A percentile compares a stretch with the other conserved stretches of the same genome.
Evolutionary conservation across 768 basidiomycete genomes (phyloP).

Genomic region (Phanerochaete sordida): DNA sequence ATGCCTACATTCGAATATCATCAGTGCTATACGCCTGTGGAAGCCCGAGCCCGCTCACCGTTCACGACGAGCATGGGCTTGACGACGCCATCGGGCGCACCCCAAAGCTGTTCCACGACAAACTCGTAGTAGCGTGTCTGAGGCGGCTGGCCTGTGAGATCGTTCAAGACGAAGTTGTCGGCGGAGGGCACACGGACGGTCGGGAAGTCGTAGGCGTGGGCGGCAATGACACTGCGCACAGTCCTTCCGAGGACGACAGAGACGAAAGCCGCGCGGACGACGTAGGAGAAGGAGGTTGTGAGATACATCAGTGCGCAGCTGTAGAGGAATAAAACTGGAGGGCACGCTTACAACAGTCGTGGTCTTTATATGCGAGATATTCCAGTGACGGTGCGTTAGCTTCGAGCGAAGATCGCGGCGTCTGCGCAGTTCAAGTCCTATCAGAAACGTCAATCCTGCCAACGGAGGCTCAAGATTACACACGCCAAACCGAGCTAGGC

Average conservation of each 20-base stretch:
- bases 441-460: too few species aligned
- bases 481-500: too few species aligned
- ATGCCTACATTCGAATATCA: conserved; percentile 16
- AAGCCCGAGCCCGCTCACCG: conserved; percentile 19
- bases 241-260: neutral
- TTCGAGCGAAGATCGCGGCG: too few species aligned
- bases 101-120: conserved; percentile 31
- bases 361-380: too few species aligned
- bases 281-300: too few species aligned
- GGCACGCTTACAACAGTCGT: too few species aligned
- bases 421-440: too few species aligned
- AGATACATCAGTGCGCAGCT: too few species aligned
- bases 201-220: neutral
- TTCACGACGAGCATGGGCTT: conserved; percentile 47
- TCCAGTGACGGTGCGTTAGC: too few species aligned
- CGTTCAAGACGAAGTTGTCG: conserved; percentile 17
- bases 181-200: neutral
- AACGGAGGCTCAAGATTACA: too few species aligned
- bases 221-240: neutral
- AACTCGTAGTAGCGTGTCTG: conserved; percentile 43
- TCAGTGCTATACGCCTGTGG: neutral
- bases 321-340: too few species aligned
- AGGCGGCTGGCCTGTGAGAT: conserved; percentile 21
- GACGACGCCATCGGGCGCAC: conserved; percentile 39
- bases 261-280: too few species aligned